Percentiles rank a stretch among this genome's conserved stretches.
These are phyloP conservation scores for Diutina neorugosa DNA, from an alignment of 1,139 yeast genomes.

Conservation along the genomic window DNA sequence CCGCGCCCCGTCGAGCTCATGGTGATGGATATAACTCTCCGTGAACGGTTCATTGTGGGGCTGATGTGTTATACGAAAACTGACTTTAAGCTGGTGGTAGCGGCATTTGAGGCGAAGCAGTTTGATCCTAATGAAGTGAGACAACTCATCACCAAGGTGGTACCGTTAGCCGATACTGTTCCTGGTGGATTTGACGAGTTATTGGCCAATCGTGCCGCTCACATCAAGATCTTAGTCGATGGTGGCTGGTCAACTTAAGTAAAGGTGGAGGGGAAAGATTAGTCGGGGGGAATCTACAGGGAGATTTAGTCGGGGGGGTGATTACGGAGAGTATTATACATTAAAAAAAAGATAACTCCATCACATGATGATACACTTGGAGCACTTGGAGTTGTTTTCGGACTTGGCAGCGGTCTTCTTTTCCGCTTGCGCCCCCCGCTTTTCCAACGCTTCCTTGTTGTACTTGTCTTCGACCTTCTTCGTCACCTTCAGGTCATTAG, in stretches of 20 bases:
- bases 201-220: not conserved
- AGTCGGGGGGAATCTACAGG: no score
- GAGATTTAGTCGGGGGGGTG: no score
- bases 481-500: not conserved
- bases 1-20: not conserved
- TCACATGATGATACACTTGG: conserved; percentile 4
- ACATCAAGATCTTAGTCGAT: not conserved
- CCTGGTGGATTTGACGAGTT: conserved; percentile 1
- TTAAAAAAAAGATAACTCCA: no score
- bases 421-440: conserved; percentile 1
- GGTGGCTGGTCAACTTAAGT: no score
- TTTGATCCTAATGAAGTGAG: not conserved
- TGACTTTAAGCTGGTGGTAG: not conserved
- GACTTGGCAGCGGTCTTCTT: not conserved
- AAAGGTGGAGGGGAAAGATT: no score
- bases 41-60: not conserved
- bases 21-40: not conserved
- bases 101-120: not conserved
- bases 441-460: not conserved
- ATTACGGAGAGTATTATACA: not conserved
- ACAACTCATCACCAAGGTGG: not conserved
- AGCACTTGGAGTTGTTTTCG: not conserved
- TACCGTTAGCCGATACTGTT: not conserved
- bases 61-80: not conserved
- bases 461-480: not conserved